Conservation (phyloP, 2,329 filamentous ascomycete species). For the Sclerotinia subarctica region DNA sequence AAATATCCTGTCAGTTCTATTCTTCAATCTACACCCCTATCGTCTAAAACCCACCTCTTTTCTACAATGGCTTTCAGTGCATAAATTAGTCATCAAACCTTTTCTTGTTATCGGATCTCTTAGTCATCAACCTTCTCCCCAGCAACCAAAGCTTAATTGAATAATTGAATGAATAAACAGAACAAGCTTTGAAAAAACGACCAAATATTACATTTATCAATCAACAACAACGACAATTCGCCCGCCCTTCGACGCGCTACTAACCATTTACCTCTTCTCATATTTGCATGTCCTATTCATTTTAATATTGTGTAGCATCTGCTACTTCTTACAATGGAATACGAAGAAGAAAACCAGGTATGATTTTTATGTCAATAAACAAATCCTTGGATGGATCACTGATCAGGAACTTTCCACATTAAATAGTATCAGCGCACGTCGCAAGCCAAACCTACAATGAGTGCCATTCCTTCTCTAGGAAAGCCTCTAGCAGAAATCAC, state of each 20-base stretch:
- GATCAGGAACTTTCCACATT: slow-evolving; percentile 18
- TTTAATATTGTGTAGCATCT: slow-evolving; percentile 28
- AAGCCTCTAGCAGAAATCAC: slow-evolving; percentile 52
- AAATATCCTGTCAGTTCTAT: too few relatives aligned
- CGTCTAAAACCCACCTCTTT: too few relatives aligned
- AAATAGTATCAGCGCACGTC: slow-evolving; percentile 33
- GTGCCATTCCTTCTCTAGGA: slow-evolving; percentile 34
- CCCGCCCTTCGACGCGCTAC: background rate
- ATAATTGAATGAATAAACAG: slow-evolving; percentile 9
- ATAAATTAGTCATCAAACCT: background rate
- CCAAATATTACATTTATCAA: slow-evolving; percentile 1
- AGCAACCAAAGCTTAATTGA: slow-evolving; percentile 13
- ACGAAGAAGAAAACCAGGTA: slow-evolving; percentile 34
- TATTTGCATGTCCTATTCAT: slow-evolving; percentile 30
- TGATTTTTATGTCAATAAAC: slow-evolving; percentile 14
- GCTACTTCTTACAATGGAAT: slow-evolving; percentile 33
- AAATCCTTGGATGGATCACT: background rate
- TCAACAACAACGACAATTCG: slow-evolving; percentile 5
- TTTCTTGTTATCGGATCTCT: background rate
- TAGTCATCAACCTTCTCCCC: slow-evolving; percentile 14
- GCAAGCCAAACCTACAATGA: slow-evolving; percentile 32
- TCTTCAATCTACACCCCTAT: too few relatives aligned
- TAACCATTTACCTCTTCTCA: background rate
- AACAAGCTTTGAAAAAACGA: background rate
- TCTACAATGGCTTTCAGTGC: too few relatives aligned